Percentiles rank a stretch among this genome's conserved stretches.
Conservation (phyloP, 23 red algal genomes). For the Cyanidiococcus yangmingshanensis region DNA sequence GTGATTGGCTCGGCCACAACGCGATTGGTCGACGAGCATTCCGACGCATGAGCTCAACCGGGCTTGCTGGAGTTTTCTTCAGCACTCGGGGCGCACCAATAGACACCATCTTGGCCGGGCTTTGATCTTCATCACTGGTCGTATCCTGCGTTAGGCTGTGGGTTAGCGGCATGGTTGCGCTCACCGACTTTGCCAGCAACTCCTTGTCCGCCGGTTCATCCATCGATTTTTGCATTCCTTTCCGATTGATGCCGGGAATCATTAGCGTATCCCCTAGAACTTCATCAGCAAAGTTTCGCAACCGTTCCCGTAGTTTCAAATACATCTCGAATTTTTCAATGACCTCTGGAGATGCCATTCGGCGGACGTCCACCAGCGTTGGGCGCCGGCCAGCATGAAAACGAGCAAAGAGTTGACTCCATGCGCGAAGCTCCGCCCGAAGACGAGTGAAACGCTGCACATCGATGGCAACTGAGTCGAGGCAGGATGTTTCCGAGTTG, state of each 20-base stretch:
- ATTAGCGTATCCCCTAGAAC: constrained; percentile 35
- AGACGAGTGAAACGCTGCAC: background rate
- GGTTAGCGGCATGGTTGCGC: constrained; percentile 1
- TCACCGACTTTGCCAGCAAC: background rate
- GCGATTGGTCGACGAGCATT: background rate
- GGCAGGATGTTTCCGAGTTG: background rate
- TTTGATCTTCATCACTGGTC: background rate
- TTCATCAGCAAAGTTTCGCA: constrained; percentile 76
- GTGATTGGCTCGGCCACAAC: background rate
- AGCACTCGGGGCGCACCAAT: constrained; percentile 23
- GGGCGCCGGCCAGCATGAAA: constrained; percentile 34
- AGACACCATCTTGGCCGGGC: constrained; percentile 13
- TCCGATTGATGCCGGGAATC: background rate
- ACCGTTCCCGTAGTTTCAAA: constrained; percentile 44
- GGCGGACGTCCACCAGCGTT: constrained; percentile 61
- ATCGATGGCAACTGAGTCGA: background rate
- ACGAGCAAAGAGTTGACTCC: constrained; percentile 10
- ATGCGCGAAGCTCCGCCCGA: background rate
- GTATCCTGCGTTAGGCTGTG: background rate
- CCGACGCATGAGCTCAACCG: background rate
- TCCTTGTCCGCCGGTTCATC: constrained; percentile 21
- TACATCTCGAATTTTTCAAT: constrained; percentile 88
- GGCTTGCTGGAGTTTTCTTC: constrained; percentile 32
- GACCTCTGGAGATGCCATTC: constrained; percentile 36
- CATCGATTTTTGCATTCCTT: background rate